Base-by-base conservation (phyloP, 352 stramenopile species). In the Globisporangium cylindrosporum region DNA sequence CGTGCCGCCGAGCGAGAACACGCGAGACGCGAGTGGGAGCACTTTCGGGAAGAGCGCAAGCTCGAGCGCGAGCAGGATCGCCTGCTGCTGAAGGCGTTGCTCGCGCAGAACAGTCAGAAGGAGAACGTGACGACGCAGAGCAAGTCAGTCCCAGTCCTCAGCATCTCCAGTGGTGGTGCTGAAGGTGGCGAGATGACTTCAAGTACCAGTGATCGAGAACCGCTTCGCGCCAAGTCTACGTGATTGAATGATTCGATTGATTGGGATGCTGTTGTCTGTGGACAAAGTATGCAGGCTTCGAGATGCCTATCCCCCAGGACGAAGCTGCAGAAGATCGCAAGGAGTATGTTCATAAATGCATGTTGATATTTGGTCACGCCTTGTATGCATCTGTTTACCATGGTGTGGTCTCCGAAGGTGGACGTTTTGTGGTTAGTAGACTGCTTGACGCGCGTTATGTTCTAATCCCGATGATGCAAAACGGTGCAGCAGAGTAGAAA, bases 41-140 rank as follows among this genome's bases (percentile, higher is more conserved):
- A 49, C 22, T 57, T 64, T 18, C 58, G 64, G 10, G 64, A 69
- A 53, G 64, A 69, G 57, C 58, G 64, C 12, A 51, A 59, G 32
- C 38, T 48, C 10, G 64, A 64, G 29, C 56, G 64, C 14, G 64
- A 63, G 41, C 64, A 69, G 22, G 43, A 62, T 3, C 64, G 55
- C 0, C 20, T 63, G 38, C 55, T 69, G 14, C 46, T 69, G n/a
- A 38, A 63, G 25, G 55, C 41, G 27, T 18, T 69, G 27, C 12
- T 58, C 1, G 62, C 62, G 22, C 62, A 67, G 36, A 53, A 61
- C 4, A 36, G 12, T 20, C 27, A 60, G 54, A 60, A 43, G 8
- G 54, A 60, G 27, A 60, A 60, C 27, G 27, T 60, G 18, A 34
- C n/a, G 25, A n/a, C 12, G 14, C 25, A 20, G 15, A 43, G 54